phyloP scores from a whole-genome alignment of 805 yeast species.

The Myxozyma nipponensis region DNA sequence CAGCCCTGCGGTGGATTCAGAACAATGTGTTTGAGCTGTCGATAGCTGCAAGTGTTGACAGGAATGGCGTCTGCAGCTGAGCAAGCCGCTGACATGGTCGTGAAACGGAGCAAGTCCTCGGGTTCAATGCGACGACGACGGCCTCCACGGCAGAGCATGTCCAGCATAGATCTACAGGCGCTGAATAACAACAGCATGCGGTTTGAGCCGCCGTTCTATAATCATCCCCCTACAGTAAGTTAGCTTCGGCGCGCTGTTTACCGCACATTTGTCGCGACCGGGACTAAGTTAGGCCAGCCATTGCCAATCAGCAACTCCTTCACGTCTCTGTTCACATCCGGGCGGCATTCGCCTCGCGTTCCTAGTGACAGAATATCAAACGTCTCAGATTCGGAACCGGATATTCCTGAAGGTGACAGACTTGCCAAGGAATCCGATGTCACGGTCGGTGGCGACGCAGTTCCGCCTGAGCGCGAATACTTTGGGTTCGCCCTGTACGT shows the following conservation, averaged over 20 bases:
- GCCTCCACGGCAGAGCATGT: conserved; percentile 14
- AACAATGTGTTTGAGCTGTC: too few relatives aligned
- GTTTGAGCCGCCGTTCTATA: conserved; percentile 32
- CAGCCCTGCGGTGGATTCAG: too few relatives aligned
- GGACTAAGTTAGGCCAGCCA: conserved; percentile 7
- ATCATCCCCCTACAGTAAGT: conserved; percentile 30
- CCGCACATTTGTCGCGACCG: neutral
- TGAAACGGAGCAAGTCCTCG: conserved; percentile 26
- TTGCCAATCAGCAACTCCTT: conserved; percentile 21
- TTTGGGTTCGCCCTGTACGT: conserved; percentile 83
- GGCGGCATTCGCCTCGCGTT: conserved; percentile 22
- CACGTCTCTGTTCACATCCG: conserved; percentile 25
- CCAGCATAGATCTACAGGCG: conserved; percentile 12
- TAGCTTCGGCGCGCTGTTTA: neutral
- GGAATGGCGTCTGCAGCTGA: neutral
- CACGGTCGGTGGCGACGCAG: conserved; percentile 39
- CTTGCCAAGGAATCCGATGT: conserved; percentile 39
- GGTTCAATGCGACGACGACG: conserved; percentile 15
- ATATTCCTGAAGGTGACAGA: conserved; percentile 33
- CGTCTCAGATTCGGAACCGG: conserved; percentile 28
- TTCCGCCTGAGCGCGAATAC: conserved; percentile 55
- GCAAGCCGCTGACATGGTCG: neutral
- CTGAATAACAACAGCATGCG: conserved; percentile 21
- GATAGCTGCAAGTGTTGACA: too few relatives aligned
- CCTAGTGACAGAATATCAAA: conserved; percentile 2